These are phyloP conservation scores for Lycium barbarum DNA, from an alignment of 257 asterid genomes.

Conservation along the genomic window DNA sequence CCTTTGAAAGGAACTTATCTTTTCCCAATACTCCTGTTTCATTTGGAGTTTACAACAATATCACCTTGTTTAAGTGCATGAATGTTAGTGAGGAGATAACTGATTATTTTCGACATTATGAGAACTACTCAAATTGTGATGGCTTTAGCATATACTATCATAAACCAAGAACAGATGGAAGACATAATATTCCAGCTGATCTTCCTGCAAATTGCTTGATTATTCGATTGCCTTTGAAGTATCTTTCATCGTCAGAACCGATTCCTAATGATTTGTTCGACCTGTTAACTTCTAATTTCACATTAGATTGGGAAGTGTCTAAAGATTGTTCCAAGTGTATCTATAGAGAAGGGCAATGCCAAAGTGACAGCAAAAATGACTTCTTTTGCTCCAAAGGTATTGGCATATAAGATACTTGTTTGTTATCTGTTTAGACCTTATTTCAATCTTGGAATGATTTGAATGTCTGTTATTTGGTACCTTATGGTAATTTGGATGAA, in stretches of 20 bases:
- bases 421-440: neutral
- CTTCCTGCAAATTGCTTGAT: constrained; percentile 23
- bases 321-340: constrained; percentile 10
- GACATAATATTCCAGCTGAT: neutral
- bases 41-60: constrained; percentile 27
- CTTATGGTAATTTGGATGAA: neutral
- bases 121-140: neutral
- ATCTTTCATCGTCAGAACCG: neutral
- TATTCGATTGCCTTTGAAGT: constrained; percentile 24
- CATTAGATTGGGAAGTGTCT: constrained; percentile 26
- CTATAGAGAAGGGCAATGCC: constrained; percentile 23
- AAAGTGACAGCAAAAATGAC: constrained; percentile 5
- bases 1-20: constrained; percentile 25
- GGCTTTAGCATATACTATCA: constrained; percentile 19
- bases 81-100: neutral
- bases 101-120: constrained; percentile 6
- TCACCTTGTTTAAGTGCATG: constrained; percentile 25
- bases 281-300: constrained; percentile 7
- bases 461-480: neutral
- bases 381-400: constrained; percentile 28
- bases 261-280: constrained; percentile 19
- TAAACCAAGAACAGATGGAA: neutral
- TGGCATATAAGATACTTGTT: neutral
- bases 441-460: neutral
- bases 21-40: constrained; percentile 22